Evolutionary conservation across 1,284 basidiomycete species (phyloP).

Genomic region (Spongiforma sp.): DNA sequence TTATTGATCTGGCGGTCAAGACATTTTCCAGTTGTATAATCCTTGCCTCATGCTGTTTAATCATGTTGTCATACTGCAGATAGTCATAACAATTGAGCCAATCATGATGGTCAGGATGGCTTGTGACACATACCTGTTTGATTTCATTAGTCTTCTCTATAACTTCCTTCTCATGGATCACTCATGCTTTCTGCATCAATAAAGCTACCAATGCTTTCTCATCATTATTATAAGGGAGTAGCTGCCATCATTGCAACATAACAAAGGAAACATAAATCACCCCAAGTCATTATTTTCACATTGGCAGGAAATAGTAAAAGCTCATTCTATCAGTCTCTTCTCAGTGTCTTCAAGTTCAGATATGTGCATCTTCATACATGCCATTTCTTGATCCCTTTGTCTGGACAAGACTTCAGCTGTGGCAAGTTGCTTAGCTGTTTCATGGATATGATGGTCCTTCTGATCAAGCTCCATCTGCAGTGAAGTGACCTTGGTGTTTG

Average conservation of each 20-base stretch:
- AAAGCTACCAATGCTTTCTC: conserved; percentile 53
- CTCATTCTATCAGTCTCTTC: conserved; percentile 30
- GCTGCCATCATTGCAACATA: conserved; percentile 13
- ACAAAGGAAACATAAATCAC: conserved; percentile 13
- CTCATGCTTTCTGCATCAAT: conserved; percentile 46
- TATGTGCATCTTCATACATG: conserved; percentile 30
- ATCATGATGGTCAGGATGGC: conserved; percentile 3
- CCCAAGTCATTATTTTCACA: conserved; percentile 51
- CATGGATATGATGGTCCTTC: too few relatives aligned
- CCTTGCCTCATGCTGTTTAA: conserved; percentile 43
- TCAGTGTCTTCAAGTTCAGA: conserved; percentile 36
- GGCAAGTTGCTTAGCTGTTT: too few relatives aligned
- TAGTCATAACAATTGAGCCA: conserved; percentile 15
- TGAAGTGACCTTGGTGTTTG: conserved; percentile 27
- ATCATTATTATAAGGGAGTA: conserved; percentile 44
- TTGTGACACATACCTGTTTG: conserved; percentile 44
- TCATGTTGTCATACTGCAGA: conserved; percentile 49
- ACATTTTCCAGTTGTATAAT: conserved; percentile 48
- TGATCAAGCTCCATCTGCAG: too few relatives aligned
- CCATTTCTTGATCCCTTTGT: too few relatives aligned
- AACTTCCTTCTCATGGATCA: conserved; percentile 52
- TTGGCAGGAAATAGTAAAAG: conserved; percentile 38
- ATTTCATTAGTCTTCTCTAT: conserved; percentile 58
- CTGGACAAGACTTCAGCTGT: too few relatives aligned
- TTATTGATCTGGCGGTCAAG: conserved; percentile 47